Evolutionary conservation across 2,329 filamentous ascomycete species (phyloP).

Genomic region (Claviceps cyperi): DNA sequence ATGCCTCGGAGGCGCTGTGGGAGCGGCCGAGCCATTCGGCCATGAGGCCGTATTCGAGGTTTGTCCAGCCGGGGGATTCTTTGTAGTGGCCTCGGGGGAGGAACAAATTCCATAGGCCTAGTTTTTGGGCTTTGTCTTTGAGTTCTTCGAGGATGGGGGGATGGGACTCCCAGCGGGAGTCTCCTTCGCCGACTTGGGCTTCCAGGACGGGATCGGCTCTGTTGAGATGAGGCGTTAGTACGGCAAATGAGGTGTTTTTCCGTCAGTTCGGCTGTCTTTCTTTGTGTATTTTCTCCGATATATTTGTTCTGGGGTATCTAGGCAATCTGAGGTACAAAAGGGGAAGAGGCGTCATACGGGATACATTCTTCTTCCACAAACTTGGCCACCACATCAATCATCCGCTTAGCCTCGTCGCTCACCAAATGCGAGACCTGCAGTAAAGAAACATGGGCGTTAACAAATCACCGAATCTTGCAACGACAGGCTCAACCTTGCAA

Average conservation of each 20-base stretch:
- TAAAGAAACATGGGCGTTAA: not conserved
- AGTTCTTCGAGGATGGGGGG: slow-evolving; percentile 76
- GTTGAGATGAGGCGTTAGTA: too few relatives aligned
- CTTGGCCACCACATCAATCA: slow-evolving; percentile 76
- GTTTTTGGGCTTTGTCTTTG: slow-evolving; percentile 65
- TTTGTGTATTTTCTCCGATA: not conserved
- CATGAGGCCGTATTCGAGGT: slow-evolving; percentile 96
- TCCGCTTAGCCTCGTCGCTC: slow-evolving; percentile 72
- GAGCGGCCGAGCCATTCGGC: slow-evolving; percentile 90
- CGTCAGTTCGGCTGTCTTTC: too few relatives aligned
- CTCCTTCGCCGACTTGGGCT: slow-evolving; percentile 65
- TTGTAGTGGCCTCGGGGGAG: slow-evolving; percentile 88
- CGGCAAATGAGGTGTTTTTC: too few relatives aligned
- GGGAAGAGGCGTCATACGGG: slow-evolving; percentile 33
- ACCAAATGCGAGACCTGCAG: slow-evolving; percentile 42
- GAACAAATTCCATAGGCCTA: slow-evolving; percentile 98
- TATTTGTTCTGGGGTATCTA: not conserved
- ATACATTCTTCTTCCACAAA: slow-evolving; percentile 96
- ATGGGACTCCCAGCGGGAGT: slow-evolving; percentile 64
- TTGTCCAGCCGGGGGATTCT: slow-evolving; percentile 86
- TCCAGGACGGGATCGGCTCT: slow-evolving; percentile 67
- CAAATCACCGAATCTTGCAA: too few relatives aligned
- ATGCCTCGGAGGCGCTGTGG: slow-evolving; percentile 66
- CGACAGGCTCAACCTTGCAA: too few relatives aligned
- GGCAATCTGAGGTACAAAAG: not conserved